These are phyloP conservation scores for Perkinsus olseni DNA, from an alignment of 169 alveolate species.

Conservation along the genomic window DNA sequence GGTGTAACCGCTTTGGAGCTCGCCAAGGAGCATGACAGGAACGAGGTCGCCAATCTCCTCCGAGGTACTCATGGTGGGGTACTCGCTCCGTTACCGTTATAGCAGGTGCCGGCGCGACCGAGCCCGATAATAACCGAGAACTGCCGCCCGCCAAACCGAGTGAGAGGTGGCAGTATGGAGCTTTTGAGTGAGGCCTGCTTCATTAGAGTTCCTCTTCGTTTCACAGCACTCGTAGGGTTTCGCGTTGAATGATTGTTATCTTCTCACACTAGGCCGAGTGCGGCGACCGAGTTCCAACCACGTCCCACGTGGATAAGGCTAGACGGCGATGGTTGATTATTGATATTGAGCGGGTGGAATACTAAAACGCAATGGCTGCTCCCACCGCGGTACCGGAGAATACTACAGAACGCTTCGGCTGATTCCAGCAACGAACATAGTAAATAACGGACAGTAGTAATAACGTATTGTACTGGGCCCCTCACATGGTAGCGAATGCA, in stretches of 20 bases:
- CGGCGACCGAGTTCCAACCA: no score
- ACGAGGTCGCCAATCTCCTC: not conserved
- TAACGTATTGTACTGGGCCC: not conserved
- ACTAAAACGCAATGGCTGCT: no score
- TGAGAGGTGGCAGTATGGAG: not conserved
- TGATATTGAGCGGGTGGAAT: no score
- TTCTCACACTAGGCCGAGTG: no score
- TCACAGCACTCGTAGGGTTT: no score
- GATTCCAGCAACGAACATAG: no score
- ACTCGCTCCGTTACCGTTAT: not conserved
- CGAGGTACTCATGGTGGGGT: not conserved
- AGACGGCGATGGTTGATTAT: no score
- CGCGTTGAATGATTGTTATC: no score
- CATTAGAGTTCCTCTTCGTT: not conserved
- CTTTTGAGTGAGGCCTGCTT: not conserved
- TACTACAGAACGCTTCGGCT: no score
- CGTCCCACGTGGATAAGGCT: no score
- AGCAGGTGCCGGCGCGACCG: not conserved
- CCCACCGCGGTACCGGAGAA: no score
- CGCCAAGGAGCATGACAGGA: not conserved
- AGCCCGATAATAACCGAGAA: not conserved
- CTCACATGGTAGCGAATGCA: not conserved
- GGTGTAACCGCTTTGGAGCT: not conserved
- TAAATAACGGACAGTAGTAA: not conserved
- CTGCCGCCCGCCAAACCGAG: not conserved